Conservation (phyloP, 345 rosid genomes). For the Reutealis trisperma region DNA sequence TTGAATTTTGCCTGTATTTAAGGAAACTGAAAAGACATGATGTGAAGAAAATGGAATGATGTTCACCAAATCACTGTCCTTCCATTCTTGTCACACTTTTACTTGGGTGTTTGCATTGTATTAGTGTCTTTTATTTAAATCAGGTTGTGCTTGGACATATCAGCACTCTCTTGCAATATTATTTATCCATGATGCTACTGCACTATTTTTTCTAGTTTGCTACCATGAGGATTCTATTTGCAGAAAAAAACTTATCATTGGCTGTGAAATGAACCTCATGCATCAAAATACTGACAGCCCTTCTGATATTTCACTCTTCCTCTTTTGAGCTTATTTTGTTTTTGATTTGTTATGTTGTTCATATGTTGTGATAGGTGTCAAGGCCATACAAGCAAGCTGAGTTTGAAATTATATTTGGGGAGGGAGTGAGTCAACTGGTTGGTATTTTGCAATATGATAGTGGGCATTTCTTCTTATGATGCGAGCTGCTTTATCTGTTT, state of each 20-base stretch:
- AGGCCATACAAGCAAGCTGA: slow-evolving; percentile 97
- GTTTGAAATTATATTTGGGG: slow-evolving; percentile 91
- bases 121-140: background rate
- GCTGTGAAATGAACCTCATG: background rate
- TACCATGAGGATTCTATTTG: too few relatives aligned
- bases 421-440: slow-evolving; percentile 95
- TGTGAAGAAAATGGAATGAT: background rate
- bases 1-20: background rate
- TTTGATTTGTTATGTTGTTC: background rate
- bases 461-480: slow-evolving; percentile 2
- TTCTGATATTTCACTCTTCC: background rate
- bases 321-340: background rate
- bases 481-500: slow-evolving; percentile 8
- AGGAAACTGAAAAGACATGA: background rate
- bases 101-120: background rate
- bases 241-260: background rate
- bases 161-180: background rate
- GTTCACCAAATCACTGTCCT: background rate
- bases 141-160: background rate
- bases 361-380: slow-evolving; percentile 59
- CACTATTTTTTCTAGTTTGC: background rate
- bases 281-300: background rate
- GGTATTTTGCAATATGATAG: slow-evolving; percentile 22
- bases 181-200: background rate
- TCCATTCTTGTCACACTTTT: background rate